phyloP scores from a whole-genome alignment of 306 rosid species.

The Quillaja saponaria region DNA sequence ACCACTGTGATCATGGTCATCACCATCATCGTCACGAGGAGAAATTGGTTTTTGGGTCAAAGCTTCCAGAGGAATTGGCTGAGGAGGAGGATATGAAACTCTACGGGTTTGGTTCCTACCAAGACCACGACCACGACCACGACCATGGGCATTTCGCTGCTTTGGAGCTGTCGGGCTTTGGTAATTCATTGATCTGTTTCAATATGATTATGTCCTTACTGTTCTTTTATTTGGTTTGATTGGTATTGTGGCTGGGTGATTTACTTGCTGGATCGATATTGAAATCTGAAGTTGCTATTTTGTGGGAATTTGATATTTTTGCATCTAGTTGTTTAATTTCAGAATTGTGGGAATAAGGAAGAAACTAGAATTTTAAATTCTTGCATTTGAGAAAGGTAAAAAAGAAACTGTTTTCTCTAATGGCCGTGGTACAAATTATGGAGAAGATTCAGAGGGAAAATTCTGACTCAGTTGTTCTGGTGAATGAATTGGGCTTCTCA shows the following conservation, averaged over 20 bases:
- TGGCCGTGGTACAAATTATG: too few relatives aligned
- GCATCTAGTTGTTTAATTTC: background rate
- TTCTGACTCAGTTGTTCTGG: too few relatives aligned
- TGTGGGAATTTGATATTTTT: background rate
- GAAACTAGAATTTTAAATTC: background rate
- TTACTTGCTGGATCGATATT: constrained; percentile 27
- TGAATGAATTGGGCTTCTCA: too few relatives aligned
- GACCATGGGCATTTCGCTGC: constrained; percentile 32
- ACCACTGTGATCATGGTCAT: constrained; percentile 29
- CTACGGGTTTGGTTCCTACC: constrained; percentile 59
- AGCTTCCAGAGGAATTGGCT: constrained; percentile 89
- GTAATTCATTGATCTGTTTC: constrained; percentile 32
- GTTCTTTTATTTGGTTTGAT: background rate
- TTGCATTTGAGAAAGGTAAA: background rate
- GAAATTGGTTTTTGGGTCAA: constrained; percentile 21
- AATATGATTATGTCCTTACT: background rate
- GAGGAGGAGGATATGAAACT: constrained; percentile 95
- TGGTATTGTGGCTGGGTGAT: background rate
- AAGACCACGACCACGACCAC: constrained; percentile 37
- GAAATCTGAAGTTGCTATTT: constrained; percentile 3
- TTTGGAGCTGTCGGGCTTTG: constrained; percentile 61
- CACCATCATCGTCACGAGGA: constrained; percentile 26
- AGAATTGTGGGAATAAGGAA: background rate
- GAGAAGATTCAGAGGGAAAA: too few relatives aligned
- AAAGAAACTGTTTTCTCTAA: too few relatives aligned